Conservation (phyloP, 2,329 filamentous ascomycete species). For the Aurifilum marmelostoma region DNA sequence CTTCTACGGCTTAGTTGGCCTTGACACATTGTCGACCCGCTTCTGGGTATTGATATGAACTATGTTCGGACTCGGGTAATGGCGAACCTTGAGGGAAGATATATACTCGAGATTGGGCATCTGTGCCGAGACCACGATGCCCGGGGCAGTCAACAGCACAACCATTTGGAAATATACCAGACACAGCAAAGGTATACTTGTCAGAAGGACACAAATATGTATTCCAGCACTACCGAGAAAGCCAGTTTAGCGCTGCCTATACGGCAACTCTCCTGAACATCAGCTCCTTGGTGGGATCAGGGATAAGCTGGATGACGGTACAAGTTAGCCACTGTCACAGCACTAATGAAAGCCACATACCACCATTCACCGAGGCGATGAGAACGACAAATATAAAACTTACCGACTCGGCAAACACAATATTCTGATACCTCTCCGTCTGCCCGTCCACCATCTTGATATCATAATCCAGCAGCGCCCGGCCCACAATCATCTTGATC, state of each 20-base stretch:
- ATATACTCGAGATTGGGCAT: neutral
- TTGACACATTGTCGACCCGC: neutral
- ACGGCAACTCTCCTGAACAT: constrained; percentile 33
- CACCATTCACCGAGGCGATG: constrained; percentile 6
- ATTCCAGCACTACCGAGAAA: neutral
- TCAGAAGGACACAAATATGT: no score
- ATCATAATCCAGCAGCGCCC: constrained; percentile 37
- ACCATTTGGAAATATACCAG: neutral
- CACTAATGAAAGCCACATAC: constrained; percentile 12
- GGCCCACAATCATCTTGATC: constrained; percentile 42
- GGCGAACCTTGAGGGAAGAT: neutral
- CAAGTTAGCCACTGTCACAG: neutral
- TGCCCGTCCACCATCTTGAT: constrained; percentile 34
- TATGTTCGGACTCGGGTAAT: no score
- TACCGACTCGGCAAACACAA: constrained; percentile 31
- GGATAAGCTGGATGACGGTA: constrained; percentile 26
- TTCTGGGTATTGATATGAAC: neutral
- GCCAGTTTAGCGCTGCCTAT: neutral
- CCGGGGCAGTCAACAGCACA: neutral
- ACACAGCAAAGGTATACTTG: neutral
- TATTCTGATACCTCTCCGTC: constrained; percentile 35
- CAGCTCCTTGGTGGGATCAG: constrained; percentile 33
- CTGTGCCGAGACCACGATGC: neutral
- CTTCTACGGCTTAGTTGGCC: no score
- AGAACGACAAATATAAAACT: constrained; percentile 25